Conservation (phyloP, 169 alveolate genomes). For the Eimeria sp. region DNA sequence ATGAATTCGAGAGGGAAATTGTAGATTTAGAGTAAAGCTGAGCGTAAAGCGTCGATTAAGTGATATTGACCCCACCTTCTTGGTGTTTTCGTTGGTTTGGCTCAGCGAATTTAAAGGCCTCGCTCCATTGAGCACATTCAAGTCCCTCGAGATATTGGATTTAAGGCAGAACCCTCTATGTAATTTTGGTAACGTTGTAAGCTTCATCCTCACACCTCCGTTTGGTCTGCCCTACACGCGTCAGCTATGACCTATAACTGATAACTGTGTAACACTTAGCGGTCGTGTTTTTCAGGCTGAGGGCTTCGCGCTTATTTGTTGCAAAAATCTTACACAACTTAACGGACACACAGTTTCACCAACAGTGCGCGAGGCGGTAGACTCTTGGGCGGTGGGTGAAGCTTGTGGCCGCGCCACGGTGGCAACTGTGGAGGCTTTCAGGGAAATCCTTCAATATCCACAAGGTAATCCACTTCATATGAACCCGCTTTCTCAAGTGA, state of each 20-base stretch:
- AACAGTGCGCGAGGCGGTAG: conserved; percentile 53
- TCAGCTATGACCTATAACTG: not conserved
- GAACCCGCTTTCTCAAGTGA: not conserved
- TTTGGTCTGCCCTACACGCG: not conserved
- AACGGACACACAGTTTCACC: conserved; percentile 63
- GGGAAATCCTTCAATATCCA: conserved; percentile 20
- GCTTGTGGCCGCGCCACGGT: conserved; percentile 61
- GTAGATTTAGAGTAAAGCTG: not conserved
- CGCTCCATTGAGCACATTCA: conserved; percentile 58
- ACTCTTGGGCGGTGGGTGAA: conserved; percentile 41
- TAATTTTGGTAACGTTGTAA: conserved; percentile 26
- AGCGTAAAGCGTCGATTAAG: not conserved
- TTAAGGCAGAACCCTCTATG: conserved; percentile 41
- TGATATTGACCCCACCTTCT: not conserved
- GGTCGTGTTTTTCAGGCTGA: conserved; percentile 52
- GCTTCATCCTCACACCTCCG: not conserved
- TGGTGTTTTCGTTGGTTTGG: not conserved
- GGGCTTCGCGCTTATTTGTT: conserved; percentile 46
- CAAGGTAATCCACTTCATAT: not conserved
- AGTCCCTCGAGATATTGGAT: conserved; percentile 35
- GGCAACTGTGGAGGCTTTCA: conserved; percentile 67
- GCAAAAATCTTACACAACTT: not conserved
- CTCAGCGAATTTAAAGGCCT: conserved; percentile 58
- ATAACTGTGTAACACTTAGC: not conserved
- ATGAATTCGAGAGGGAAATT: not conserved